Percentiles rank a stretch among this genome's conserved stretches.
These are phyloP conservation scores for Scutellaria minor DNA, from an alignment of 257 asterid genomes.

Conservation along the genomic window DNA sequence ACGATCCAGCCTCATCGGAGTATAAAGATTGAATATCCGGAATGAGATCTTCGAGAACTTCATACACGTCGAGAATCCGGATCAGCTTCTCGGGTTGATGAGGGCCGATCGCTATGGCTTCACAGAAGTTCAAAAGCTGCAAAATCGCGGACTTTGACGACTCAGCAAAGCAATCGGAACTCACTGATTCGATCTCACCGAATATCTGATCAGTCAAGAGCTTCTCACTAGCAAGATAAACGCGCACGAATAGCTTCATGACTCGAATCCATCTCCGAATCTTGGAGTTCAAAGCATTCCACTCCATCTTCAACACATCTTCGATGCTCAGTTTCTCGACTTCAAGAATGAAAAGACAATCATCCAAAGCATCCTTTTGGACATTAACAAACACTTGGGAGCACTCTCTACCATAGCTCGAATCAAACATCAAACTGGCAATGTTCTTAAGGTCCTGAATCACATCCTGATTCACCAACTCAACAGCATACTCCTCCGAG, in stretches of 20 bases:
- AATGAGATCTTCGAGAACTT: constrained; percentile 71
- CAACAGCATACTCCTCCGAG: constrained; percentile 69
- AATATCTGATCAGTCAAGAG: constrained; percentile 79
- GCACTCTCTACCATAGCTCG: constrained; percentile 80
- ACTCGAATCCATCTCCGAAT: constrained; percentile 93
- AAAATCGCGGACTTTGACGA: constrained; percentile 69
- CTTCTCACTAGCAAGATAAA: constrained; percentile 81
- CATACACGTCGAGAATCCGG: constrained; percentile 86
- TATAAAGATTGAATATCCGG: constrained; percentile 62
- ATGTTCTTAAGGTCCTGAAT: constrained; percentile 66
- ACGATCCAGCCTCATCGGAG: constrained; percentile 51
- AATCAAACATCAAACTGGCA: constrained; percentile 76
- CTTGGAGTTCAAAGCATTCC: constrained; percentile 72
- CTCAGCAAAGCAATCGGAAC: constrained; percentile 63
- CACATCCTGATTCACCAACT: constrained; percentile 69
- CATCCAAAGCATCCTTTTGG: constrained; percentile 85
- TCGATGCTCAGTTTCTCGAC: constrained; percentile 84
- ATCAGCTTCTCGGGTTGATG: constrained; percentile 84
- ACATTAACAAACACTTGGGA: constrained; percentile 71
- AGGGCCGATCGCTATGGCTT: constrained; percentile 83
- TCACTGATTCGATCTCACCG: constrained; percentile 61
- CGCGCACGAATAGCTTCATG: constrained; percentile 78
- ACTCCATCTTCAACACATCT: constrained; percentile 88
- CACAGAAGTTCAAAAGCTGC: constrained; percentile 79
- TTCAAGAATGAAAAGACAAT: constrained; percentile 78